Base-by-base conservation (phyloP, 2,329 filamentous ascomycete genomes). In the Venturia aucupariae region DNA sequence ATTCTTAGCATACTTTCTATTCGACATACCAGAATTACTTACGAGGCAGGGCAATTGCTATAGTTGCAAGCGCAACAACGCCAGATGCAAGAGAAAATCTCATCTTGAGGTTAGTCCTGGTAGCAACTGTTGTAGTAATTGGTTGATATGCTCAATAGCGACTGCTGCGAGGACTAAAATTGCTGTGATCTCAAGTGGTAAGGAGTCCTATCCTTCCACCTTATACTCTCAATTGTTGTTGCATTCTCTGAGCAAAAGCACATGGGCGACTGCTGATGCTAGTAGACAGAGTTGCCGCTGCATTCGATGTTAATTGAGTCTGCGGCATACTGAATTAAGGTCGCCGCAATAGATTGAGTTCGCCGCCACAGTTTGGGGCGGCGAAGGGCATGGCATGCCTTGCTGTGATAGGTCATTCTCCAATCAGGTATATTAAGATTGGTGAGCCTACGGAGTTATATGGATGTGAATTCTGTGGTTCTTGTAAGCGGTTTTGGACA, bases 201-300 rank as follows among this genome's bases (percentile, higher is more conserved):
- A 11, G 51, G n/a, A 30, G 51, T 32, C 46, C 15, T 35, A 57
- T 3, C 35, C 51, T 19, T 57, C 51, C 27, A 57, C 51, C 51
- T 57, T 57, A 57, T 57, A 57, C 30, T 35, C 51, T 32, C 51
- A 57, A 57, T 32, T 57, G 19, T 8, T 30, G 51, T 57, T 19
- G 51, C 2, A 19, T n/a, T 57, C 51, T 35, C 38, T 8, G 24
- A 4, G 24, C 10, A 57, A 17, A 57, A n/a, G 30, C 6, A 2
- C 15, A 22, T 35, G 1, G n/a, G 1, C 30, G 24, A 3, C 30
- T 35, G 17, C 51, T 57, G 51, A 35, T 22, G 4, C 15, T 35
- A 17, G 13, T 17, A n/a, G 19, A 19, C 22, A 57, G 8, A 35
- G 51, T 32, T 35, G 51, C 51, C 51, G 51, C 51, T 57, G 30